phyloP scores from a whole-genome alignment of 129 eudicot species.

The Gnaphalium uliginosum region DNA sequence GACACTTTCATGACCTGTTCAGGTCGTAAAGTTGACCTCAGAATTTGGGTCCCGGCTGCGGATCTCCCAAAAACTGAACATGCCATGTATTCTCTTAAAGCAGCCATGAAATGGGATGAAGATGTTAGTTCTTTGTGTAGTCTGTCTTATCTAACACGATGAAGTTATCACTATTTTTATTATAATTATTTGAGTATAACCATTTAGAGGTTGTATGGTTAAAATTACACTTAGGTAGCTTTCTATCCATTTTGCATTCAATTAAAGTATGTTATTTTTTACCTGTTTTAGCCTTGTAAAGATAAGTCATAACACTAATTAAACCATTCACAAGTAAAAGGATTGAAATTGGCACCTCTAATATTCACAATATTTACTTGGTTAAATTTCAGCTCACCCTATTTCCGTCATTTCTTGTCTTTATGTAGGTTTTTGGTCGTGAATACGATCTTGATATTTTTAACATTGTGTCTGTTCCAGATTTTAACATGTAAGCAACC shows the following conservation, averaged over 20 bases:
- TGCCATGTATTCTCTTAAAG: conserved; percentile 60
- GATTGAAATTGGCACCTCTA: neutral
- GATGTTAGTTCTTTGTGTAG: conserved; percentile 54
- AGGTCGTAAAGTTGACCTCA: conserved; percentile 70
- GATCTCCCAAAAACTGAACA: conserved; percentile 89
- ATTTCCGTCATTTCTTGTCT: neutral
- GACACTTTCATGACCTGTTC: conserved; percentile 82
- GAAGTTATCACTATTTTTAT: too few relatives aligned
- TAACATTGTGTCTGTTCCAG: conserved; percentile 94
- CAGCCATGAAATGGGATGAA: conserved; percentile 23
- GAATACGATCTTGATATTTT: conserved; percentile 97
- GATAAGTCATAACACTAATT: neutral
- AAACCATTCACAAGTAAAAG: neutral
- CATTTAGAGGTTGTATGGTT: neutral
- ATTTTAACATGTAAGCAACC: conserved; percentile 67
- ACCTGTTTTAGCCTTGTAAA: neutral
- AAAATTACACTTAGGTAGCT: too few relatives aligned
- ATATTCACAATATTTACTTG: neutral
- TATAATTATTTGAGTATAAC: neutral
- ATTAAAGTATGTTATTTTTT: too few relatives aligned
- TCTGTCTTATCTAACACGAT: neutral
- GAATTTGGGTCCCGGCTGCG: conserved; percentile 85
- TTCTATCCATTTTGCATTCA: neutral
- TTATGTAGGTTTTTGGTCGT: conserved; percentile 73
- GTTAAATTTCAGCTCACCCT: neutral